Base-by-base conservation (phyloP, 2,329 filamentous ascomycete genomes). In the Pestalotiopsis sp. region DNA sequence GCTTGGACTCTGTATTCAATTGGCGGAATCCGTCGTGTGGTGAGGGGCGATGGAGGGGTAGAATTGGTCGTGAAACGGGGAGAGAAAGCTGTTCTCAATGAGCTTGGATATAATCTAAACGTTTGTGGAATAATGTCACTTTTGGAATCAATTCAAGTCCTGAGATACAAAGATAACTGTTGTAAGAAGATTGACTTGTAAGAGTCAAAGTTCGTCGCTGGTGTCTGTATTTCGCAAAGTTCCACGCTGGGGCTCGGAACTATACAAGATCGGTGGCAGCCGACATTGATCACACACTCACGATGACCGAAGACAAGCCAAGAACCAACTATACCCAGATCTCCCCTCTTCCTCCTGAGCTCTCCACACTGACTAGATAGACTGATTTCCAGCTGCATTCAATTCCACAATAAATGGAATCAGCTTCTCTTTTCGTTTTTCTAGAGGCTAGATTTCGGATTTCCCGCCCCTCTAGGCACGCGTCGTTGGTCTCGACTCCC, bases 11-110 rank as follows among this genome's bases (percentile, higher is more conserved):
- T n/a, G 20, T 17, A 14, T 52, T 49, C 20, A 25, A 65, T 49
- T 39, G 23, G 57, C 23, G 20, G 27, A 27, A 13, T 59, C 14
- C 57, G 57, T 36, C 27, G 23, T 36, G 25, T 67, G 52, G 65
- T 36, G 65, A 56, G 56, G 38, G 65, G 45, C 58, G 49, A 67
- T 45, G 65, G 65, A 67, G 57, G 57, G 65, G 65, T 61, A 60
- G 36, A 23, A 39, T 45, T 56, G 27, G 41, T 65, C 23, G 62
- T 36, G 7, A 7, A 36, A 36, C 31, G 31, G 31, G 31, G 31
- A 36, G 62, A 56, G 38, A 38, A 25, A n/a, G 12, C 20, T 65
- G 23, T 20, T 17, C 23, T 36, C 4, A 9, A 20, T 52, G 17
- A 3, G 6, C 17, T 23, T 52, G 17, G 45, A 49, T 36, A 36